Percentiles rank a stretch among this genome's conserved stretches.
Conservation (phyloP, 805 yeast species). For the Yarrowia sp. region DNA sequence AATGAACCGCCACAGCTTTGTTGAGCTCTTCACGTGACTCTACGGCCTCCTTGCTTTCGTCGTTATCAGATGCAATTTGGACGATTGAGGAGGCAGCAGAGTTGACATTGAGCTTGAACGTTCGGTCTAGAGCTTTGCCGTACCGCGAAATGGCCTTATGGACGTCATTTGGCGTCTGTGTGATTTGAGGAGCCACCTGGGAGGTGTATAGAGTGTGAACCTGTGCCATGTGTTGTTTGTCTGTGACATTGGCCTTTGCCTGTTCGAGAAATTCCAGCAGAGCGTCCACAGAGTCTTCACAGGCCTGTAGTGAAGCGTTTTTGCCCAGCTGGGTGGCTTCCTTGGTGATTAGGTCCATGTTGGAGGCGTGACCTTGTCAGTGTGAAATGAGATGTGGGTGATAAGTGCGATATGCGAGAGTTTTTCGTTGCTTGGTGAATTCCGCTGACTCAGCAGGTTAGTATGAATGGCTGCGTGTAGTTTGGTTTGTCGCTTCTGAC, state of each 20-base stretch:
- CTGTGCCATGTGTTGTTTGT: slow-evolving; percentile 39
- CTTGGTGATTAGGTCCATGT: slow-evolving; percentile 48
- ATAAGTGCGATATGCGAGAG: no score
- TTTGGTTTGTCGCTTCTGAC: not conserved
- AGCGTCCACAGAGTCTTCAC: slow-evolving; percentile 48
- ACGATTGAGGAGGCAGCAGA: slow-evolving; percentile 28
- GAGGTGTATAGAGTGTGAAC: not conserved
- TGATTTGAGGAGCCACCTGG: slow-evolving; percentile 35
- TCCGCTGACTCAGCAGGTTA: not conserved
- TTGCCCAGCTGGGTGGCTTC: slow-evolving; percentile 48
- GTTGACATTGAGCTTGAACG: slow-evolving; percentile 35
- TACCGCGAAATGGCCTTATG: slow-evolving; percentile 47
- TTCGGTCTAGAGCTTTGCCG: slow-evolving; percentile 49
- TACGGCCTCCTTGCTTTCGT: slow-evolving; percentile 30
- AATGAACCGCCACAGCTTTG: slow-evolving; percentile 56
- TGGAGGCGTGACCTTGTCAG: no score
- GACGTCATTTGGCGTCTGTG: slow-evolving; percentile 46
- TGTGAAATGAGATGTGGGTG: not conserved
- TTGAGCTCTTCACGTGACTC: slow-evolving; percentile 48
- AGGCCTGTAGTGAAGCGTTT: slow-evolving; percentile 48
- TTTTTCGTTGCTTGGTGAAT: no score
- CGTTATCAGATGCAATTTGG: slow-evolving; percentile 15
- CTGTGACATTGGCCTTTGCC: slow-evolving; percentile 44
- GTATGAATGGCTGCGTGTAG: not conserved
- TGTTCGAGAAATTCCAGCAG: slow-evolving; percentile 46